These are phyloP conservation scores for Plasmodium cynomolgi DNA, from an alignment of 169 alveolate genomes.

Conservation along the genomic window DNA sequence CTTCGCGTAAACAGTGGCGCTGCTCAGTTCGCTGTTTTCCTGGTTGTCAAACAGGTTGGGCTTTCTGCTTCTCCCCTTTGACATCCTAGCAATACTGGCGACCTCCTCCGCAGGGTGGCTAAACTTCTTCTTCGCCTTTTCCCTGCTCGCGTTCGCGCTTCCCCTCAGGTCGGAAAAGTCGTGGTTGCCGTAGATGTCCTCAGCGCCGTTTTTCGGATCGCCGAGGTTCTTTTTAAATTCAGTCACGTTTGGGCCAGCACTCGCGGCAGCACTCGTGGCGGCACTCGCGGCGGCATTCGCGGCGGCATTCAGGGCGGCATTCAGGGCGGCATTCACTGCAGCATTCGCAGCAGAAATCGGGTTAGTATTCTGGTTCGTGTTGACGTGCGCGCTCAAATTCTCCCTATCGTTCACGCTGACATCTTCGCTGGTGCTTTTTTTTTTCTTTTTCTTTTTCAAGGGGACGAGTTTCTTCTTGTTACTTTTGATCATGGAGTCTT, in stretches of 20 bases:
- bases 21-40: slow-evolving; percentile 31
- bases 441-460: slow-evolving; percentile 24
- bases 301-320: not conserved
- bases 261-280: not conserved
- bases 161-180: not conserved
- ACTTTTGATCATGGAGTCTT: not conserved
- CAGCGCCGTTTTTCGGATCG: not conserved
- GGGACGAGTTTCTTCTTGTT: slow-evolving; percentile 17
- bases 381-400: not conserved
- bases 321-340: not conserved
- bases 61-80: not conserved
- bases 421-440: slow-evolving; percentile 25
- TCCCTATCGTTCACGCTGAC: slow-evolving; percentile 23
- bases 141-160: not conserved
- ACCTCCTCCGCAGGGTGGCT: not conserved
- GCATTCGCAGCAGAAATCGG: not conserved
- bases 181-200: not conserved
- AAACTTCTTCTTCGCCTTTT: not conserved
- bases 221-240: not conserved
- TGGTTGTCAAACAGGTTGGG: not conserved
- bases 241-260: not conserved
- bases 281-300: not conserved
- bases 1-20: not conserved
- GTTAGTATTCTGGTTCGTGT: not conserved
- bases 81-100: not conserved